These are phyloP conservation scores for Pachyrhizus erosus DNA, from an alignment of 306 rosid species.

Conservation along the genomic window DNA sequence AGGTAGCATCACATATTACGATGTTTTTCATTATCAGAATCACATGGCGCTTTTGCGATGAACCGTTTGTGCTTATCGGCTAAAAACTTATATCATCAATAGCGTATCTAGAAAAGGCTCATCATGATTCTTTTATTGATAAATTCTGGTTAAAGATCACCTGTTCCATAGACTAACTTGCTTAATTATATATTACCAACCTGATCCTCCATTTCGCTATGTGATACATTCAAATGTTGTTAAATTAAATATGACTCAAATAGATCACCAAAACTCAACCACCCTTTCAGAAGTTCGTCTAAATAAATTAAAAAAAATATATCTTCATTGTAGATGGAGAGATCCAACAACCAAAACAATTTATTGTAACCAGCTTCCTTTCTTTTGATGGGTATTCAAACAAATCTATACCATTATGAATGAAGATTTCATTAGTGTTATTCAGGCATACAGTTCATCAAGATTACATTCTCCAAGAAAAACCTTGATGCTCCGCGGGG, in stretches of 20 bases:
- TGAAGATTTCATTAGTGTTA: slow-evolving; percentile 23
- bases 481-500: slow-evolving; percentile 84
- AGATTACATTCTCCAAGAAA: slow-evolving; percentile 79
- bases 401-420: slow-evolving; percentile 30
- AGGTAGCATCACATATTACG: slow-evolving; percentile 1
- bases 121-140: not conserved
- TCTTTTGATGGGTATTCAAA: slow-evolving; percentile 39
- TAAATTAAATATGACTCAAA: slow-evolving; percentile 3
- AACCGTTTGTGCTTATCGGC: not conserved
- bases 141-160: not conserved
- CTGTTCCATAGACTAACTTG: slow-evolving; percentile 14
- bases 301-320: not conserved
- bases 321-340: slow-evolving; percentile 29
- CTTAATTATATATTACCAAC: not conserved
- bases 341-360: slow-evolving; percentile 40
- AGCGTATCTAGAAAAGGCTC: not conserved
- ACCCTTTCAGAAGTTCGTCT: slow-evolving; percentile 10
- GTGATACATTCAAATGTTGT: not conserved
- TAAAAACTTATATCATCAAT: not conserved
- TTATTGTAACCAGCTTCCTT: slow-evolving; percentile 44
- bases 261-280: slow-evolving; percentile 35
- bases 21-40: slow-evolving; percentile 2
- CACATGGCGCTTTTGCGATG: not conserved
- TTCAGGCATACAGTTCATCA: slow-evolving; percentile 64
- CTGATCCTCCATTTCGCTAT: slow-evolving; percentile 1